Base-by-base conservation (phyloP, 148 eudicot species). In the Nyssa sinensis region DNA sequence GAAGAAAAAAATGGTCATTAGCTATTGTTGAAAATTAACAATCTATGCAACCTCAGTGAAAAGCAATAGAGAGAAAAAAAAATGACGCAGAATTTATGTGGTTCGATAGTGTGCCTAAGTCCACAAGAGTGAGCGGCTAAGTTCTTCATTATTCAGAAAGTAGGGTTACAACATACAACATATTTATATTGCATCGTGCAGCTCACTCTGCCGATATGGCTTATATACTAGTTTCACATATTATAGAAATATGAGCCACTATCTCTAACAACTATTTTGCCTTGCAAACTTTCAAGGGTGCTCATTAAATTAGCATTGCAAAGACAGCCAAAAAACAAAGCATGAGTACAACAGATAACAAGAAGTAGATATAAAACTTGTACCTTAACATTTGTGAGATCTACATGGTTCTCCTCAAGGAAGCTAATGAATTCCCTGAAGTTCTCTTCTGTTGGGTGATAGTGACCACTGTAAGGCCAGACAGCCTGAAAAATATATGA, bases 381-480 rank as follows among this genome's bases (percentile, higher is more conserved):
- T 91, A 93, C 97, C 98, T 89, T 91, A 19, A 91, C 93, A 75
- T 88, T 80, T 16, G 86, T 74, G 73, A 93, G 83, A 72, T 93
- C 93, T 11, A 93, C 93, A 73, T 83, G 76, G 79, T 93, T 85
- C 53, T 93, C 98, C 79, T 77, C 77, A 4, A 93, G 91, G 77
- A 93, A 93, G 79, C 89, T 82, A n/a, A 91, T 81, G 83, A 93
- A 91, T 74, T 91, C 97, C 77, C 73, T 83, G 81, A 93, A 93
- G 74, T 89, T 89, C 72, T 93, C 97, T 75, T 91, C 97, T 1
- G 98, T 93, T 6, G 98, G 97, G 74, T 76, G 94, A 73, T 91
- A 93, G 73, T 93, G 97, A 32, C 98, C 97, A 41, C 98, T 91
- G 74, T 89, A 93, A 47, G 98, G 97, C 98, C 98, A 91, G 64